A percentile compares a stretch with the other conserved stretches of the same genome.
Conservation (phyloP, 2,329 filamentous ascomycete genomes). For the Pyricularia pennisetigena region DNA sequence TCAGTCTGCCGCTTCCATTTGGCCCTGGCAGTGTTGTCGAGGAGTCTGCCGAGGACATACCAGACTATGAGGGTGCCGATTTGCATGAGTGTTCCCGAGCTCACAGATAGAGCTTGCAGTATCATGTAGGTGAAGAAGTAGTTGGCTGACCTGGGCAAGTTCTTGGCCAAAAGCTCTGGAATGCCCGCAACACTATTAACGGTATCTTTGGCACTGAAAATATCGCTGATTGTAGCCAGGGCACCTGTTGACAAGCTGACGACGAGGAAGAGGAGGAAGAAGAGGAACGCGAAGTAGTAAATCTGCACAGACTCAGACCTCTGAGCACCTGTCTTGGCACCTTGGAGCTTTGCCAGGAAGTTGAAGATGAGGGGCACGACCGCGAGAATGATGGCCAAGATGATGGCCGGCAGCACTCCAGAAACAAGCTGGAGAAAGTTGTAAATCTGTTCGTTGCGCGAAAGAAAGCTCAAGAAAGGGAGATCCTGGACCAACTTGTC, state of each 20-base stretch:
- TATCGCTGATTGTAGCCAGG: conserved; percentile 34
- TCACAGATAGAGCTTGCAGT: conserved; percentile 83
- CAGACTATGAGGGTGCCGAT: conserved; percentile 69
- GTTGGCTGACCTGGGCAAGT: conserved; percentile 78
- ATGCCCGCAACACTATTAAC: conserved; percentile 53
- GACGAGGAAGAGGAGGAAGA: conserved; percentile 89
- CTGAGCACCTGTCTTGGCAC: conserved; percentile 72
- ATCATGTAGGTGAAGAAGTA: conserved; percentile 99
- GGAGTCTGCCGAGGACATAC: conserved; percentile 69
- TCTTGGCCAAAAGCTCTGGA: conserved; percentile 61
- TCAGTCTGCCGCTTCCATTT: conserved; percentile 83
- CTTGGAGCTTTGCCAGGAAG: conserved; percentile 61
- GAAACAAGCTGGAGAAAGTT: conserved; percentile 57
- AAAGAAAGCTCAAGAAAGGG: background rate
- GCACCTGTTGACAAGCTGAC: conserved; percentile 73
- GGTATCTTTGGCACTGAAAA: conserved; percentile 36
- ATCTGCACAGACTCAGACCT: conserved; percentile 76
- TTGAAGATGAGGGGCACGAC: conserved; percentile 72
- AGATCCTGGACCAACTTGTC: conserved; percentile 48
- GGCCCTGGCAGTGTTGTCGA: conserved; percentile 71
- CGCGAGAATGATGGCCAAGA: conserved; percentile 70
- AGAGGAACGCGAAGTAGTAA: conserved; percentile 90
- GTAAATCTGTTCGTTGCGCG: conserved; percentile 44
- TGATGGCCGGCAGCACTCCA: conserved; percentile 73
- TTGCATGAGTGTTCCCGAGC: conserved; percentile 80